Percentiles rank a stretch among this genome's conserved stretches.
phyloP scores from a whole-genome alignment of 31 red algal genomes.

The Asparagopsis taxiformis region DNA sequence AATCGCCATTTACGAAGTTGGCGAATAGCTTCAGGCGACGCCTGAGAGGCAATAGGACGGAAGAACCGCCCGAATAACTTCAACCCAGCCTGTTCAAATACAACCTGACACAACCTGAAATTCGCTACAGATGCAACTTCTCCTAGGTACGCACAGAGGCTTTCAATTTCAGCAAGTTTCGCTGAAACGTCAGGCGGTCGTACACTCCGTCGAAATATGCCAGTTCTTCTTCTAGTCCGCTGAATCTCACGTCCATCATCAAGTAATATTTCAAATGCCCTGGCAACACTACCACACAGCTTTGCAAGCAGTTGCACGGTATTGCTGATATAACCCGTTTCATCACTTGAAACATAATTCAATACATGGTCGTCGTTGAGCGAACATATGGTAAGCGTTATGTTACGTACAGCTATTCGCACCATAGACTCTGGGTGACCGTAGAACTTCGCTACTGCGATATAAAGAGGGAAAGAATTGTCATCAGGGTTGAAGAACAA shows the following conservation, averaged over 20 bases:
- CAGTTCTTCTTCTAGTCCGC: conserved; percentile 59
- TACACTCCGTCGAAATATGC: conserved; percentile 53
- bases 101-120: conserved; percentile 4
- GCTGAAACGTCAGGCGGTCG: conserved; percentile 35
- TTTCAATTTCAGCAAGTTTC: conserved; percentile 60
- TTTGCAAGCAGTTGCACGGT: conserved; percentile 42
- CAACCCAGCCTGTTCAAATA: conserved; percentile 9
- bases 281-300: conserved; percentile 53
- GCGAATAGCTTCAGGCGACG: conserved; percentile 49
- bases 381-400: conserved; percentile 51
- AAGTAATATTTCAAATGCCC: conserved; percentile 60
- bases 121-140: conserved; percentile 41
- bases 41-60: conserved; percentile 55
- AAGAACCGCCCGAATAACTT: conserved; percentile 47
- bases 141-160: conserved; percentile 41
- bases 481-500: conserved; percentile 58
- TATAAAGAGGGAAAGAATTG: conserved; percentile 51
- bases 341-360: conserved; percentile 40
- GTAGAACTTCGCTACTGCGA: conserved; percentile 33
- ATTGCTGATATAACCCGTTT: conserved; percentile 21
- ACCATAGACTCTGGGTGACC: conserved; percentile 68
- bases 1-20: conserved; percentile 35
- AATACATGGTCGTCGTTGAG: conserved; percentile 28
- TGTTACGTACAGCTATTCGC: conserved; percentile 70
- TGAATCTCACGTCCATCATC: conserved; percentile 61